A percentile compares a stretch with the other conserved stretches of the same genome.
Evolutionary conservation across 2,329 filamentous ascomycete species (phyloP).

Genomic region (Parastagonospora nodorum): DNA sequence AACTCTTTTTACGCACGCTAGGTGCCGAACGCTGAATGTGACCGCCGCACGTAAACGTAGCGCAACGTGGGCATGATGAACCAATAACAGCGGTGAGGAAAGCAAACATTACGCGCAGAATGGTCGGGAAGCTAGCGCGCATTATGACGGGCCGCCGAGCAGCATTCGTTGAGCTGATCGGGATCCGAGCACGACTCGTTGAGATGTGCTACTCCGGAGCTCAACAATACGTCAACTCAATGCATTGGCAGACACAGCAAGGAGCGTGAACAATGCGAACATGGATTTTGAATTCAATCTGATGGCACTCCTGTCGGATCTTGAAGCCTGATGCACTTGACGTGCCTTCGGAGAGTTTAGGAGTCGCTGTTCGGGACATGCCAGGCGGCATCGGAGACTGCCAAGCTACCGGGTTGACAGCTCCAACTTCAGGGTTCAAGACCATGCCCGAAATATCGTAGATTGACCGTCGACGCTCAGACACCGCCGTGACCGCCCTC

Average conservation of each 20-base stretch:
- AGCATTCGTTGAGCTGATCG: slow-evolving; percentile 21
- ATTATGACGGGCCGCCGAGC: background rate
- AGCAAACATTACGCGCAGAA: slow-evolving; percentile 3
- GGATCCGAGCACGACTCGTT: slow-evolving; percentile 21
- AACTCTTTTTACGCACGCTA: background rate
- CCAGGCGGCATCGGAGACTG: background rate
- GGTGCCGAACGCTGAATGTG: background rate
- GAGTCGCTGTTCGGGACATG: background rate
- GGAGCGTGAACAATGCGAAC: no score
- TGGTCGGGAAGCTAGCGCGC: slow-evolving; percentile 9
- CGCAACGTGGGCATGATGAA: background rate
- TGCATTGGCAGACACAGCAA: no score
- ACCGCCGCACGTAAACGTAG: background rate
- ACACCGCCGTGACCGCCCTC: slow-evolving; percentile 25
- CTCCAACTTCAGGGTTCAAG: background rate
- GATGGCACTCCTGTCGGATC: background rate
- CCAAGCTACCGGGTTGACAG: slow-evolving; percentile 2
- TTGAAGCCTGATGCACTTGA: background rate
- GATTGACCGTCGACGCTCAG: slow-evolving; percentile 13
- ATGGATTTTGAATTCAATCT: no score
- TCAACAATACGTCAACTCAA: slow-evolving; percentile 2
- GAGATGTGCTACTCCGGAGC: slow-evolving; percentile 11
- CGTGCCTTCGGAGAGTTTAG: no score
- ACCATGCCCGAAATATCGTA: slow-evolving; percentile 14
- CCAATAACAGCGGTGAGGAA: slow-evolving; percentile 2